Evolutionary conservation across 129 eudicot species (phyloP), one percentile per base, ranked within the genome.

Genomic region (Pulicaria dysenterica): DNA sequence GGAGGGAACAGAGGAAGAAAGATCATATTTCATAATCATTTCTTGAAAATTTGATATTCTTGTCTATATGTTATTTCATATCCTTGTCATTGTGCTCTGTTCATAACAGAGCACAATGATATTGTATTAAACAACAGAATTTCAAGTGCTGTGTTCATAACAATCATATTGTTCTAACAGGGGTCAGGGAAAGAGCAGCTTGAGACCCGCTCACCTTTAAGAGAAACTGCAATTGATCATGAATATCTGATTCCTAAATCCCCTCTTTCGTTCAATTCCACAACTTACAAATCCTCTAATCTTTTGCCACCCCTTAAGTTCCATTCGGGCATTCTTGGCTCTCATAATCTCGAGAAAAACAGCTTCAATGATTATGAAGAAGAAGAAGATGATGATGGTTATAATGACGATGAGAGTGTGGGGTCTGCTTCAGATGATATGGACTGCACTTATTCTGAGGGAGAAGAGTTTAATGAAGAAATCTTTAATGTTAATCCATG

Each of bases 261-360:
- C 5, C 97, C 97, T 34, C 64, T 86, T 55, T 81, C 81, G 1
- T 91, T 75, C 53, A 69, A 64, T 69, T 58, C 88, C 4, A 41
- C 80, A 76, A 73, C 76, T 76, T 85, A 58, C 58, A 80, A 70
- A 14, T 73, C 90, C 7, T 70, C 91, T 40, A 77, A 83, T 81
- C 49, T 77, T 50, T 76, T 92, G 70, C 97, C 97, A 41, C 96
- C 97, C 7, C 75, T 92, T 46, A 86, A 92, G 50, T 92, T 92
- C 72, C 95, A 92, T 73, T 83, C 94, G 14, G 80, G 94, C 61
- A 74, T 92, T 19, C 77, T 92, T 56, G 83, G 86, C 39, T 65
- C 90, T 60, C 85, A 79, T 58, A 85, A 73, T 38, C 74, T 83
- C 0, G 85, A 74, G 7, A 41, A 81, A 56, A 80, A 77, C 60